A percentile compares a stretch with the other conserved stretches of the same genome.
Conservation (phyloP, 129 eudicot species). For the Flaveria ramosissima region DNA sequence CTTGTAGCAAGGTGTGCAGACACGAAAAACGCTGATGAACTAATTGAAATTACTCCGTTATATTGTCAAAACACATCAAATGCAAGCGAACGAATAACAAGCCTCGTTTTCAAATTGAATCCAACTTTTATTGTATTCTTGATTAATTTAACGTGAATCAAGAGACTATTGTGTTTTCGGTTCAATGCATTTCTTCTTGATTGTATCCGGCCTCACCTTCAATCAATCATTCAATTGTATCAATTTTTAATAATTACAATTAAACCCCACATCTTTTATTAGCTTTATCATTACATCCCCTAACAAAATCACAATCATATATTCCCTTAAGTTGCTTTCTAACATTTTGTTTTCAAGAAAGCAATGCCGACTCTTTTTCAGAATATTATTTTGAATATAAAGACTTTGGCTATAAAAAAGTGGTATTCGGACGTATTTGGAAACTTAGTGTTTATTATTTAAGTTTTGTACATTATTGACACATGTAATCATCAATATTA, state of each 20-base stretch:
- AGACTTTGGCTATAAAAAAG: no score
- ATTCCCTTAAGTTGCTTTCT: constrained; percentile 16
- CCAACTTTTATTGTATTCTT: no score
- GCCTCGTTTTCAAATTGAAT: no score
- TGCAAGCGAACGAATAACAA: no score
- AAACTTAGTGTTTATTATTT: no score
- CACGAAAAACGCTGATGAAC: no score
- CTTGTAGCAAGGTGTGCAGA: no score
- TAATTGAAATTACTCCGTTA: no score
- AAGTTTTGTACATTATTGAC: background rate
- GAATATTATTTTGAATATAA: no score
- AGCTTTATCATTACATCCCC: constrained; percentile 23
- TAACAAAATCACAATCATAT: constrained; percentile 19
- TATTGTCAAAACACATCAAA: no score
- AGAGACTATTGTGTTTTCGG: constrained; percentile 29
- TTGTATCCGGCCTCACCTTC: constrained; percentile 29
- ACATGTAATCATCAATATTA: constrained; percentile 1
- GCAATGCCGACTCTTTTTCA: background rate
- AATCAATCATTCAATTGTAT: constrained; percentile 33
- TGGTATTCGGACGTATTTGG: no score
- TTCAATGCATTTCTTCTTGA: constrained; percentile 41
- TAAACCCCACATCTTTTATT: constrained; percentile 14
- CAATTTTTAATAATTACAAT: background rate
- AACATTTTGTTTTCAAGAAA: constrained; percentile 17
- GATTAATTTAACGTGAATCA: no score